These are phyloP conservation scores for Colletotrichum musae DNA, from an alignment of 2,329 filamentous ascomycete species.

Conservation along the genomic window DNA sequence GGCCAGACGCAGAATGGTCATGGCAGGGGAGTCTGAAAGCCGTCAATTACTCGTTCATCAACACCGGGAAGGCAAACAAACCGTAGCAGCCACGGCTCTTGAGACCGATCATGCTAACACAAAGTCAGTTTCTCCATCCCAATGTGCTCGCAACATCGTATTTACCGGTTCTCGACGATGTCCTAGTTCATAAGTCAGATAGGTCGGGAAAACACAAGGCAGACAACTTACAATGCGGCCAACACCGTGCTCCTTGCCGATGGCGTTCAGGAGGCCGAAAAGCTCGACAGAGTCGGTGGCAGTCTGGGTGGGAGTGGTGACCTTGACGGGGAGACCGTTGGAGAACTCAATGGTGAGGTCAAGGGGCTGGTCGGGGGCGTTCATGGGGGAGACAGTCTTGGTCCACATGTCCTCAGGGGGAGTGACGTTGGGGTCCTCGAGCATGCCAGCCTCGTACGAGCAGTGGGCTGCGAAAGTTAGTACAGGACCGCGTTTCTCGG, in stretches of 20 bases:
- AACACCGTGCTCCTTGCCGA: constrained; percentile 75
- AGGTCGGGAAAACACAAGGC: background rate
- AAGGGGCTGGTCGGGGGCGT: constrained; percentile 74
- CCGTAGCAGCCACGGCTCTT: constrained; percentile 74
- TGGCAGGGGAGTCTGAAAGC: constrained; percentile 42
- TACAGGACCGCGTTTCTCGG: no score
- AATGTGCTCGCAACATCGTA: background rate
- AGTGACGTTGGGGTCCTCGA: constrained; percentile 71
- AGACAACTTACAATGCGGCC: constrained; percentile 76
- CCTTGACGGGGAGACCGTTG: constrained; percentile 77
- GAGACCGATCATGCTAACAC: background rate
- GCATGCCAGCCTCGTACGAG: constrained; percentile 79
- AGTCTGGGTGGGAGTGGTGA: constrained; percentile 68
- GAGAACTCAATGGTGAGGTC: constrained; percentile 77
- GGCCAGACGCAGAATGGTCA: constrained; percentile 48
- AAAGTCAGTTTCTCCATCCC: no score
- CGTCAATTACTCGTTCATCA: constrained; percentile 37
- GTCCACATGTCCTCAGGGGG: constrained; percentile 82
- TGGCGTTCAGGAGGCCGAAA: constrained; percentile 75
- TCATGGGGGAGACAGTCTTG: constrained; percentile 67
- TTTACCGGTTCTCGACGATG: constrained; percentile 60
- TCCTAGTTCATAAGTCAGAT: constrained; percentile 30
- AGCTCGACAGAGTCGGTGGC: constrained; percentile 76
- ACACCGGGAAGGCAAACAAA: constrained; percentile 47
- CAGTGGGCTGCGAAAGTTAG: constrained; percentile 67